Evolutionary conservation across 2,329 filamentous ascomycete genomes (phyloP).

Genomic region (Ophioceras dolichostomum): DNA sequence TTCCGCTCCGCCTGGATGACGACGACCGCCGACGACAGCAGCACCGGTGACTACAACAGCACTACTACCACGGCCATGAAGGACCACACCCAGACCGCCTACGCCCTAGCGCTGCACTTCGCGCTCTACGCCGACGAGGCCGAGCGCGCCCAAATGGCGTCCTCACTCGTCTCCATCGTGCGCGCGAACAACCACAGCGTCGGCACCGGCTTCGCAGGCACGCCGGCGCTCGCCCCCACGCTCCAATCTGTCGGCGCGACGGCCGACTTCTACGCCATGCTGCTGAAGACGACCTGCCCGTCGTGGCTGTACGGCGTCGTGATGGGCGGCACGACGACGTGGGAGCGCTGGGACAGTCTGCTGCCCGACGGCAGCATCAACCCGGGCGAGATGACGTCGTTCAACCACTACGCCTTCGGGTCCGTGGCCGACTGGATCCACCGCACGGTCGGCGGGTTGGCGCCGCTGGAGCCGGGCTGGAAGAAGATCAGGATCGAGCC

Average conservation of each 20-base stretch:
- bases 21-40: slow-evolving; percentile 8
- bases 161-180: slow-evolving; percentile 15
- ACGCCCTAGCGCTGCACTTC: slow-evolving; percentile 14
- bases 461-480: slow-evolving; percentile 17
- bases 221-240: slow-evolving; percentile 10
- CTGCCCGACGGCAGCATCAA: slow-evolving; percentile 22
- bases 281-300: slow-evolving; percentile 17
- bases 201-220: slow-evolving; percentile 15
- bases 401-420: slow-evolving; percentile 28
- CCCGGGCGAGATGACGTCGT: slow-evolving; percentile 24
- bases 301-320: slow-evolving; percentile 24
- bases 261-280: slow-evolving; percentile 18
- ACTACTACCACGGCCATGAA: too few species aligned
- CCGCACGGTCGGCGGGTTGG: slow-evolving; percentile 18
- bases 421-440: slow-evolving; percentile 25
- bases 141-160: neutral
- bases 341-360: slow-evolving; percentile 29
- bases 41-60: too few species aligned
- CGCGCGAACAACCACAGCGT: slow-evolving; percentile 8
- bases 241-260: slow-evolving; percentile 3
- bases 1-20: slow-evolving; percentile 16
- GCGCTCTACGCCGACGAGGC: slow-evolving; percentile 6
- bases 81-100: slow-evolving; percentile 15
- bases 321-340: slow-evolving; percentile 25
- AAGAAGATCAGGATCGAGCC: slow-evolving; percentile 14